Evolutionary conservation across 2,329 filamentous ascomycete species (phyloP), one percentile per base, ranked within the genome.

Genomic region (Colletotrichum eremochloae): DNA sequence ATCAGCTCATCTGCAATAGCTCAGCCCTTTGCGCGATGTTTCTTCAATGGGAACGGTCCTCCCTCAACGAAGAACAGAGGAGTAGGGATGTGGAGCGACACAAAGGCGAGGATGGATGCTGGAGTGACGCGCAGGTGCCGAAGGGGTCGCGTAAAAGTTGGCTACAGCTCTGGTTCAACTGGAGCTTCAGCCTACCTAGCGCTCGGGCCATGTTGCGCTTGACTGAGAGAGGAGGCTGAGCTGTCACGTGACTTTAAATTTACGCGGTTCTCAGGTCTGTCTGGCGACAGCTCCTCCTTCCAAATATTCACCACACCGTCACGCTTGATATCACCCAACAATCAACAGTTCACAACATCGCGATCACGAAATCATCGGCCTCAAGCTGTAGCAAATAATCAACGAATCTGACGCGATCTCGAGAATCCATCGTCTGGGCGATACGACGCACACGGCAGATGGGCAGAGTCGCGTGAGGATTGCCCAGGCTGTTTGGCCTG

Each of bases 401-500:
- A 20, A n/a, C 9, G 2, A 44, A 8, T 29, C 20, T 44, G 42
- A 42, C 44, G 31, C 57, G 44, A 55, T 12, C 38, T 63, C 42
- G 42, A 72, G 57, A 15, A n/a, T 38, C 46, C 44, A 42, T 52
- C 18, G 15, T 61, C 38, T 38, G 52, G 53, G 18, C 40, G 48
- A 36, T 24, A 56, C 48, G 14, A 61, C 60, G 66, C 31, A 60
- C 18, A 61, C 63, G 40, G 60, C 84, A 84, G 80, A 87, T 87
- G 85, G 82, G 84, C 82, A 81, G 81, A 79, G 79, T 79, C 79
- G 79, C 81, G 79, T 80, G 78, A 76, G 80, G 81, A 80, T 81
- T 83, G 81, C 83, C 31, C 83, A 83, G 86, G 87, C 86, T 84
- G 82, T 80, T 79, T 81, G 83, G 86, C 84, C 84, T 84, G 81